Base-by-base conservation (phyloP, 2,329 filamentous ascomycete species). In the Mycosphaerella sp. region DNA sequence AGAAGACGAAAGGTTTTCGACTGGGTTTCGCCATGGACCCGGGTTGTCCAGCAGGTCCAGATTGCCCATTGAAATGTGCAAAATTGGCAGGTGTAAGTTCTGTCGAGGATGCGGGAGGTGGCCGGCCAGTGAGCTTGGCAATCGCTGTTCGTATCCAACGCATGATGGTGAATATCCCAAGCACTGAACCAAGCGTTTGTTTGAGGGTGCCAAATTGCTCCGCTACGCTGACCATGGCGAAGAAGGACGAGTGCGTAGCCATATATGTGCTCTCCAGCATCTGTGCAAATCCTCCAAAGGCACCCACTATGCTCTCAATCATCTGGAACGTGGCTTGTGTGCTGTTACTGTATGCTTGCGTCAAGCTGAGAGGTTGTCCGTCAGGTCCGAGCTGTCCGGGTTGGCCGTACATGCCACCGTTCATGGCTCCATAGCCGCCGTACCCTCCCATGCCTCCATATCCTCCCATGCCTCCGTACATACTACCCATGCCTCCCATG, bases 261-360 rank as follows among this genome's bases (percentile, higher is more conserved):
- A 98, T 98, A 67, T 96, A 98, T 9, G 93, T 97, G 76, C 93
- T 97, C 74, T 98, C 93, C 29, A 98, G 80, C 93, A 98, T 98
- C 76, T 98, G 93, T 10, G 95, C 89, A 69, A 98, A 97, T 0
- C 95, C 93, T 17, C 91, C 91, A 76, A 98, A 98, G 2, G 93
- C 91, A 23, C 89, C 89, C 11, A 98, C 93, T 54, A 98, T 87
- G 64, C 91, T 93, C 75, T 98, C 93, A 48, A 98, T 89, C 80
- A 98, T 89, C 77, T 97, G 93, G 69, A 98, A 98, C 0, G 93
- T 98, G 9, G 92, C 89, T 65, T 93, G 88, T 0, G 95, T 98
- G 76, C 87, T 93, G 72, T 95, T 91, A 69, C 85, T 89, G 77
- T 97, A 96, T 50, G 88, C 86, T 69, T 95, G 88, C n/a, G 92